These are phyloP conservation scores for Gracilariopsis chorda DNA, from an alignment of 23 red algal genomes.

Conservation along the genomic window DNA sequence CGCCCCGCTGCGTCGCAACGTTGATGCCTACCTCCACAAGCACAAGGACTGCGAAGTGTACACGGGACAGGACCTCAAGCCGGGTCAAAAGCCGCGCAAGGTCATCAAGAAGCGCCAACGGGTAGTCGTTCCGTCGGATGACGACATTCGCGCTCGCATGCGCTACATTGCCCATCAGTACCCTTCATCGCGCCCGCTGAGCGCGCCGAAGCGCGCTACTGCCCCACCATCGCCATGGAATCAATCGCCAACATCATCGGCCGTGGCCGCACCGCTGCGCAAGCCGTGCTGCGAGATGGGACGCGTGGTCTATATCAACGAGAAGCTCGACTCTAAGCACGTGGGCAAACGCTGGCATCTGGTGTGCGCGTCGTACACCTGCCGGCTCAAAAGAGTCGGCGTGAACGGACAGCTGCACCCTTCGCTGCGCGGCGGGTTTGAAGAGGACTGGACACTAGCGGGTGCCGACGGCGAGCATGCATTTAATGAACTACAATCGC, in stretches of 20 bases:
- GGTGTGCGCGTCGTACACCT: constrained; percentile 7
- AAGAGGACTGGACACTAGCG: neutral
- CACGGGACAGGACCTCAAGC: constrained; percentile 65
- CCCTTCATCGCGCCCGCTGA: neutral
- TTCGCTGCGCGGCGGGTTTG: constrained; percentile 12
- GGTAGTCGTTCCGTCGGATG: neutral
- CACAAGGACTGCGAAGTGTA: constrained; percentile 89
- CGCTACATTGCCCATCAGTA: neutral
- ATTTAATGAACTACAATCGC: neutral
- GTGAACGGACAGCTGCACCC: constrained; percentile 7
- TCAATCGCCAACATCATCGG: neutral
- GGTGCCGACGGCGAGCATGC: neutral
- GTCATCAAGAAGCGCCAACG: neutral
- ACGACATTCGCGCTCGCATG: neutral
- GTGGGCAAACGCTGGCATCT: neutral
- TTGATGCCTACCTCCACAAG: constrained; percentile 61
- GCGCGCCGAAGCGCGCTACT: too few species aligned
- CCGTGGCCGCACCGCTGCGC: neutral
- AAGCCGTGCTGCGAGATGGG: constrained; percentile 6
- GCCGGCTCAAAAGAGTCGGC: neutral
- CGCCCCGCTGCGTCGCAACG: constrained; percentile 75
- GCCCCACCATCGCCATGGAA: neutral
- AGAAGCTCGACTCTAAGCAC: neutral
- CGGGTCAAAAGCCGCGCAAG: constrained; percentile 25
- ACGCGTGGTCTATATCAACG: neutral